Conservation (phyloP, 2,329 filamentous ascomycete genomes). For the Pseudohalonectria lignicola region DNA sequence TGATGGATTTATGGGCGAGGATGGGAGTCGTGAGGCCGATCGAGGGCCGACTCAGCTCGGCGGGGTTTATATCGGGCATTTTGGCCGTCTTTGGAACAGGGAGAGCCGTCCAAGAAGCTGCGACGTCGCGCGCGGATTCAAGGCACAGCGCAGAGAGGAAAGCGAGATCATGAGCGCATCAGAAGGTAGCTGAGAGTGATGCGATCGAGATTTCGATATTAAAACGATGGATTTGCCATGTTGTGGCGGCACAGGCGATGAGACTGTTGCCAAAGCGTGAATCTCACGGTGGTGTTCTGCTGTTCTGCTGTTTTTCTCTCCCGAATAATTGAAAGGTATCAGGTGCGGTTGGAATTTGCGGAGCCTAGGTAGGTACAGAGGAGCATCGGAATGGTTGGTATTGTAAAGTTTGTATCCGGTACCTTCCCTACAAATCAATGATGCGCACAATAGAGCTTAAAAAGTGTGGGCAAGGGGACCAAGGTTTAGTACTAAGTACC, state of each 20-base stretch:
- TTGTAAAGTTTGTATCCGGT: no score
- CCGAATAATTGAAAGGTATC: background rate
- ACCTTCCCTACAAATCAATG: no score
- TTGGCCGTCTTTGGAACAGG: constrained; percentile 6
- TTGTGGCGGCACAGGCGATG: constrained; percentile 18
- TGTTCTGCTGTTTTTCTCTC: background rate
- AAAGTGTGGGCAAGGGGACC: no score
- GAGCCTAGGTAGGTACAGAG: no score
- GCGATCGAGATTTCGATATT: constrained; percentile 29
- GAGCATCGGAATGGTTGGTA: no score
- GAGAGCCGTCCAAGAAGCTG: constrained; percentile 4
- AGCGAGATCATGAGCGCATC: constrained; percentile 30
- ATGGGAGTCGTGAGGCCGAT: constrained; percentile 47
- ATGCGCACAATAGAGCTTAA: no score
- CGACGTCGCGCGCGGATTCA: constrained; percentile 33
- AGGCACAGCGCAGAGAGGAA: constrained; percentile 32
- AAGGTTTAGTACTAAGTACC: no score
- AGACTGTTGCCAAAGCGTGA: no score
- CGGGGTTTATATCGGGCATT: constrained; percentile 63
- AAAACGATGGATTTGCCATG: constrained; percentile 33
- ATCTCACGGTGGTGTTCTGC: background rate
- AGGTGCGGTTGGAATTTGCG: background rate
- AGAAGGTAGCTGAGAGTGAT: constrained; percentile 21
- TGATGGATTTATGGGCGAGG: constrained; percentile 45
- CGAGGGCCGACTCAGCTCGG: constrained; percentile 53